phyloP scores from a whole-genome alignment of 495 filamentous ascomycete genomes.

The Echria macrotheca region DNA sequence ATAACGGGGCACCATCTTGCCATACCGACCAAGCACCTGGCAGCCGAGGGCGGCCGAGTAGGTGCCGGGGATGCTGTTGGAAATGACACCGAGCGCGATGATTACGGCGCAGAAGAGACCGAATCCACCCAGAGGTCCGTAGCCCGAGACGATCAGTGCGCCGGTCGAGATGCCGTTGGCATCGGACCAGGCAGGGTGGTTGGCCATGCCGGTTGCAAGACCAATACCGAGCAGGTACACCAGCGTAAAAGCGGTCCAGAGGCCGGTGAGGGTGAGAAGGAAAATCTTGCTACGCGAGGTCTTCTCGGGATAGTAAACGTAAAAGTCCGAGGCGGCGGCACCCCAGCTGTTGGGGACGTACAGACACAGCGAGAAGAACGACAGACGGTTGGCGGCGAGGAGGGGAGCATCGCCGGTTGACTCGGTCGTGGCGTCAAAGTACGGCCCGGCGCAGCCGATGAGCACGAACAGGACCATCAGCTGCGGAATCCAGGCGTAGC shows the following conservation, averaged over 20 bases:
- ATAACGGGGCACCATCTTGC: constrained; percentile 51
- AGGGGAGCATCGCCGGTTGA: constrained; percentile 14
- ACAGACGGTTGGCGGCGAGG: constrained; percentile 18
- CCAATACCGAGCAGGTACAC: constrained; percentile 7
- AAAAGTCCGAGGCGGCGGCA: constrained; percentile 1
- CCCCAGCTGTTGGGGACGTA: constrained; percentile 14
- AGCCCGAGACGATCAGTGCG: constrained; percentile 62
- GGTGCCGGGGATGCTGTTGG: constrained; percentile 62
- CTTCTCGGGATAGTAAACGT: constrained; percentile 2
- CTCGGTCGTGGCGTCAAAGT: constrained; percentile 53
- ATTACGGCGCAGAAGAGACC: constrained; percentile 68
- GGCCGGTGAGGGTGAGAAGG: not conserved
- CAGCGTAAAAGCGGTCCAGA: not conserved
- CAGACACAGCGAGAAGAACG: constrained; percentile 20
- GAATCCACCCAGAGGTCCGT: constrained; percentile 56
- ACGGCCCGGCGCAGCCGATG: constrained; percentile 57
- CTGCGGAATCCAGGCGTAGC: constrained; percentile 65
- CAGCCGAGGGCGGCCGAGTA: constrained; percentile 66
- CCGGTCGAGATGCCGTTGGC: constrained; percentile 34
- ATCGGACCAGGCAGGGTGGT: not conserved
- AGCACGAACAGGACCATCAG: constrained; percentile 60
- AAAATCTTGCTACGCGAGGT: not conserved
- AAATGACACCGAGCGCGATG: constrained; percentile 61
- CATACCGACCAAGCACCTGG: constrained; percentile 55
- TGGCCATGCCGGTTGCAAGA: constrained; percentile 3